These are phyloP conservation scores for Leccinum angustisporum DNA, from an alignment of 1,284 basidiomycete genomes.

Conservation along the genomic window DNA sequence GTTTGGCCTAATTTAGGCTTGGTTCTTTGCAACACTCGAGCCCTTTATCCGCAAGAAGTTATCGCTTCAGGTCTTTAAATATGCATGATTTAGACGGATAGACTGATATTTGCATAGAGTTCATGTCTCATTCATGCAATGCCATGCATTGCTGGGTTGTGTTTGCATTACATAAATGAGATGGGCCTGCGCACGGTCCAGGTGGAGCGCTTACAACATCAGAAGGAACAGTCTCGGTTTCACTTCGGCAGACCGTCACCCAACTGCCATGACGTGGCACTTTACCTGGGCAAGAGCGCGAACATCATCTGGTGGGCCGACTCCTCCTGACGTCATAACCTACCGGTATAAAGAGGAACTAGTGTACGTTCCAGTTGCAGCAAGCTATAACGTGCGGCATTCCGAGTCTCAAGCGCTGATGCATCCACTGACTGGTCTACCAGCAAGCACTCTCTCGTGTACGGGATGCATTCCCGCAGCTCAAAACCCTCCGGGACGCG, in stretches of 20 bases:
- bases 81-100: neutral
- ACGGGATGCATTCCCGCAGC: slow-evolving; percentile 44
- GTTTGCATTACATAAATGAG: neutral
- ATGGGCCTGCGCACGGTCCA: neutral
- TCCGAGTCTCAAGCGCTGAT: neutral
- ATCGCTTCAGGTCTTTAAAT: neutral
- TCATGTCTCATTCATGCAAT: neutral
- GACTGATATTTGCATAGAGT: neutral
- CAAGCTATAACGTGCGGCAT: slow-evolving; percentile 43
- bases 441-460: slow-evolving; percentile 57
- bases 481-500: slow-evolving; percentile 39
- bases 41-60: too few relatives aligned
- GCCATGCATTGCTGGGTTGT: neutral
- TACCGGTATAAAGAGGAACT: slow-evolving; percentile 47
- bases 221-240: neutral
- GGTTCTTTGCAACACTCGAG: too few relatives aligned
- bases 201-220: neutral
- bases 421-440: neutral
- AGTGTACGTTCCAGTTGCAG: slow-evolving; percentile 53
- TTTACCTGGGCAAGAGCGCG: neutral
- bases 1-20: too few relatives aligned
- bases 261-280: neutral
- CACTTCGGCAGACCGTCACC: neutral
- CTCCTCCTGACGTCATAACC: slow-evolving; percentile 46
- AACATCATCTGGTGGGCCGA: neutral